Percentiles rank a stretch among this genome's conserved stretches.
These are phyloP conservation scores for Xylaria nigripes DNA, from an alignment of 495 filamentous ascomycete genomes.

Conservation along the genomic window DNA sequence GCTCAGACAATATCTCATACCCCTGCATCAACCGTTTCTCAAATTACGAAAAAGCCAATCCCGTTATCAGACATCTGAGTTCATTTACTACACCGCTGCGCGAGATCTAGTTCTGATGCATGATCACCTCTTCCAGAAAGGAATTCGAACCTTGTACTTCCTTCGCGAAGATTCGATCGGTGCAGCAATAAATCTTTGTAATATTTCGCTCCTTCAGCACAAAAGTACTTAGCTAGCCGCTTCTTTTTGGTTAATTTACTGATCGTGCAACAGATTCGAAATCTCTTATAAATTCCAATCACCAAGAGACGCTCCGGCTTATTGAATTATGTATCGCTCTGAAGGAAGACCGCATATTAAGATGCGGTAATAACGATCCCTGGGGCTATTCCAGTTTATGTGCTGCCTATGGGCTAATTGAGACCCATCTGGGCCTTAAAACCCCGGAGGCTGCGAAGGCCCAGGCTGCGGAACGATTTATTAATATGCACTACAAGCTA, in stretches of 20 bases:
- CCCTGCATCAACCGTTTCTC: slow-evolving; percentile 27
- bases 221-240: slow-evolving; percentile 19
- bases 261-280: slow-evolving; percentile 18
- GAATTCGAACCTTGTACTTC: slow-evolving; percentile 25
- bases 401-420: slow-evolving; percentile 24
- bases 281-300: slow-evolving; percentile 22
- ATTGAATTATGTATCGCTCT: slow-evolving; percentile 27
- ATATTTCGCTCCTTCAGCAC: slow-evolving; percentile 43
- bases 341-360: slow-evolving; percentile 26
- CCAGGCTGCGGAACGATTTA: slow-evolving; percentile 24
- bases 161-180: slow-evolving; percentile 28
- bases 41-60: slow-evolving; percentile 23
- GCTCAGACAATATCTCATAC: slow-evolving; percentile 27
- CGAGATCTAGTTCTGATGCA: slow-evolving; percentile 30
- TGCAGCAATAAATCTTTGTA: slow-evolving; percentile 30
- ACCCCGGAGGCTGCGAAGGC: slow-evolving; percentile 24
- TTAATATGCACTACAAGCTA: slow-evolving; percentile 29
- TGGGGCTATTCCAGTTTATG: slow-evolving; percentile 31
- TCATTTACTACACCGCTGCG: slow-evolving; percentile 28
- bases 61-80: slow-evolving; percentile 23
- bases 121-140: slow-evolving; percentile 21
- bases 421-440: slow-evolving; percentile 29
- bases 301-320: slow-evolving; percentile 24
- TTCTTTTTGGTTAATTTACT: slow-evolving; percentile 4
- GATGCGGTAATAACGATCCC: slow-evolving; percentile 27